Evolutionary conservation across 306 rosid genomes (phyloP), one percentile per base, ranked within the genome.

Genomic region (Nissolia schottii): DNA sequence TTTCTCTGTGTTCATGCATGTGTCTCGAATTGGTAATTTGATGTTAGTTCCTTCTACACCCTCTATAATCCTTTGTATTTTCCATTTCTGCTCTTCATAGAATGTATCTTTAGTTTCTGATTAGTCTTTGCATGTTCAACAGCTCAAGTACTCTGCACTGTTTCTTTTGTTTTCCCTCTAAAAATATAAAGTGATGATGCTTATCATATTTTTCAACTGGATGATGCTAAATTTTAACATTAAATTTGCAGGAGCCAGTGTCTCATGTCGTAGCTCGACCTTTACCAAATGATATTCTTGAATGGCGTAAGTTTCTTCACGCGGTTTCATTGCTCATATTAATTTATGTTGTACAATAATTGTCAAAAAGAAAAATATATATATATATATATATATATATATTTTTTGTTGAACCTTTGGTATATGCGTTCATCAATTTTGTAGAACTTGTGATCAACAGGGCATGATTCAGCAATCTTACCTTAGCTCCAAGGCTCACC

Each of bases 251-350:
- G 99, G 99, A 95, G 81, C 99, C 99, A n/a, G 99, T 95, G 68
- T 82, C 99, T 14, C 97, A 95, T 90, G 85, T 91, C 67, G 96
- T 89, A 55, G 96, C 99, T 24, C 90, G 88, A 68, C 99, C 99
- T 74, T 88, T 89, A 43, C 93, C 99, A 24, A 95, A 83, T 74
- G 96, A 95, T 71, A 89, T 95, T 88, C 99, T 95, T 38, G 97
- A 95, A 64, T 95, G 99, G 99, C 97, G 99, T 95, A 86, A 89
- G 99, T 91, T 74, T 66, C 56, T 75, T 51, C 22, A 60, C 73
- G 5, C n/a, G 20, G 5, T 34, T 15, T 10, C 41, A 40, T 58
- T 38, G 79, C 61, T 35, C 40, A 27, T 49, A 13, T 59, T 29
- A 29, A 25, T 65, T 75, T 32, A 34, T 75, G 49, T 59, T 7